Base-by-base conservation (phyloP, 2,329 filamentous ascomycete genomes). In the Neofusicoccum sp. region DNA sequence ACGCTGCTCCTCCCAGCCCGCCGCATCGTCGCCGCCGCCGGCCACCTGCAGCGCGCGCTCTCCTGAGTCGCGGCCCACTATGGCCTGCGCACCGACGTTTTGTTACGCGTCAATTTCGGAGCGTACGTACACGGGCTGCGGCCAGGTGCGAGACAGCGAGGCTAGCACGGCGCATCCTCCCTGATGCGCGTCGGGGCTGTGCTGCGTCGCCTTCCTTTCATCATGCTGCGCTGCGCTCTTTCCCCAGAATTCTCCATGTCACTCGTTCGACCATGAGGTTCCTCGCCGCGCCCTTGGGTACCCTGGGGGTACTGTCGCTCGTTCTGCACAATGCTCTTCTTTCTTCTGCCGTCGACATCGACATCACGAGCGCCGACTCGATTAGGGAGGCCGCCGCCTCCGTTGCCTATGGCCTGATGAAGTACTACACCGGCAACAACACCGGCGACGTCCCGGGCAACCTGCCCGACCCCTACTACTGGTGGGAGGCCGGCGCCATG, bases 401-500 rank as follows among this genome's bases (percentile, higher is more conserved):
- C 22, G 45, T 64, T 41, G 62, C 62, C 56, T 61, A 47, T 44
- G 62, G 56, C 31, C 36, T 85, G 67, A 85, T 89, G 83, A 80
- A 78, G 34, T 88, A 87, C 73, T 89, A 89, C 74, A 79, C 77
- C 1, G 87, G 87, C 50, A 87, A 87, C 68, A 75, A 79, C 44
- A 84, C 83, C 6, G 77, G 81, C 37, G 79, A 83, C 74, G 81
- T 81, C 14, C 80, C 87, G 48, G 85, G 80, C 43, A 81, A 87
- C 66, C 80, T 70, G 37, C 68, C 67, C 31, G 59, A 43, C 14
- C 68, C 68, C 11, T 70, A 70, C 64, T 70, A 68, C 59, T 69
- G 68, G 68, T 69, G 68, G 68, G 65, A 68, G 60, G 68, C 67
- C 3, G 67, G 67, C 29, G 68, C 65, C 29, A 66, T 69, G 61